Base-by-base conservation (phyloP, 805 yeast genomes). In the Vanderwaltozyma yarrowii region DNA sequence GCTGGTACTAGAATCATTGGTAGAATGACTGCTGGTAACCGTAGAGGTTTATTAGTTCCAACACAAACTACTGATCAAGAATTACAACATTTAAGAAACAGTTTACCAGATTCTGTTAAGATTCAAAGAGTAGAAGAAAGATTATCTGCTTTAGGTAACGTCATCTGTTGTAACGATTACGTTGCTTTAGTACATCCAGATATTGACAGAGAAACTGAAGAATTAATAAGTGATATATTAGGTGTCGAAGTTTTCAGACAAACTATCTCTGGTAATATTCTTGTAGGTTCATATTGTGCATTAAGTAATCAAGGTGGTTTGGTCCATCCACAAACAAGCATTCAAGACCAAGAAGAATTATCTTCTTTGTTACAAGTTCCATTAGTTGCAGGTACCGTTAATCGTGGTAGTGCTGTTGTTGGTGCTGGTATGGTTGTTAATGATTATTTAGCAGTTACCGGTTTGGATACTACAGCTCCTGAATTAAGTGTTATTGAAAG, bases 191-290 rank as follows among this genome's bases (percentile, higher is more conserved):
- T 92, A 38, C 99, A 92, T 65, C 99, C 99, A 36, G 99, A 92
- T 68, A 86, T 92, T 49, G 99, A 92, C 70, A 80, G 98, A 61
- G 99, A 92, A 66, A 92, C 98, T 37, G 99, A 92, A 68, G 99
- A 92, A 69, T 70, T 92, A 52, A 92, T 92, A 59, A 95, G 97
- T 33, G 99, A 92, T 64, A 96, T 88, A 13, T 73, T 92, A 42
- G 99, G 98, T 43, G 99, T 92, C 38, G 99, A 92, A 67, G 99
- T 92, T 33, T 92, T 92, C 74, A 81, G 97, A 69, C 98, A 92
- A 66, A 92, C 99, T 34, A 88, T 92, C 52, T 96, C 98, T 12
- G 96, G 96, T 51, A 89, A 92, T 64, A 96, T 92, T 41, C 73
- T 92, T 44, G 98, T 92, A 38, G 99, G 99, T 41, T 83, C 95